Evolutionary conservation across 495 filamentous ascomycete species (phyloP).

Genomic region (Neurospora pannonica): DNA sequence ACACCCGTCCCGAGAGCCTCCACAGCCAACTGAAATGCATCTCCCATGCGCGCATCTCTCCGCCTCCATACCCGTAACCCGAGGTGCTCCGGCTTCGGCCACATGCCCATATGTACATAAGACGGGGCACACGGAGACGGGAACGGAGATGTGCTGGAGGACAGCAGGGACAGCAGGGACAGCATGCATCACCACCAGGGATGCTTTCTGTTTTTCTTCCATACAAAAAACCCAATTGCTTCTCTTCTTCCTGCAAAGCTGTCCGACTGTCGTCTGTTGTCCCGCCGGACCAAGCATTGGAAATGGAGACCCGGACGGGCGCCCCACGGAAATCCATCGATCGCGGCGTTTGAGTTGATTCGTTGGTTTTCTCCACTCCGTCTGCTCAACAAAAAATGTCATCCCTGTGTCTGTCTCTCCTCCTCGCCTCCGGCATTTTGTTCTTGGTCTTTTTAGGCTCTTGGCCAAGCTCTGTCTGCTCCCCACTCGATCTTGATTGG

Average conservation of each 20-base stretch:
- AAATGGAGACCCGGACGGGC: background rate
- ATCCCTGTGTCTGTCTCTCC: background rate
- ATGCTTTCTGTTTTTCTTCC: background rate
- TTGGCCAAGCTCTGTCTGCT: background rate
- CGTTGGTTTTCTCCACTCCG: background rate
- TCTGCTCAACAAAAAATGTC: background rate
- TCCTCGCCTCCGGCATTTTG: conserved; percentile 7
- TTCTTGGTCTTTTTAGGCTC: background rate
- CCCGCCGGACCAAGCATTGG: background rate
- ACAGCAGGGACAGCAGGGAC: background rate
- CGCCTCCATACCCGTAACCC: background rate
- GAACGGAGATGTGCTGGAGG: background rate
- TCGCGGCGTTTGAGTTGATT: background rate
- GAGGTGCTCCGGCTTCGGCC: background rate
- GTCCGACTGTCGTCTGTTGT: background rate
- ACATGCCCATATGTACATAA: background rate
- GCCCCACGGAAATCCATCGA: background rate
- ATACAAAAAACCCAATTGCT: background rate
- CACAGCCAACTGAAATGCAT: background rate
- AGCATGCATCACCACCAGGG: background rate
- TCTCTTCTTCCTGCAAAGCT: background rate
- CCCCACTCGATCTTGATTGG: background rate
- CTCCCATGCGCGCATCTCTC: background rate
- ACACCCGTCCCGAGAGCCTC: background rate
- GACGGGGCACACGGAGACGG: background rate